These are phyloP conservation scores for Tausonia pullulans DNA, from an alignment of 1,284 basidiomycete genomes.

Conservation along the genomic window DNA sequence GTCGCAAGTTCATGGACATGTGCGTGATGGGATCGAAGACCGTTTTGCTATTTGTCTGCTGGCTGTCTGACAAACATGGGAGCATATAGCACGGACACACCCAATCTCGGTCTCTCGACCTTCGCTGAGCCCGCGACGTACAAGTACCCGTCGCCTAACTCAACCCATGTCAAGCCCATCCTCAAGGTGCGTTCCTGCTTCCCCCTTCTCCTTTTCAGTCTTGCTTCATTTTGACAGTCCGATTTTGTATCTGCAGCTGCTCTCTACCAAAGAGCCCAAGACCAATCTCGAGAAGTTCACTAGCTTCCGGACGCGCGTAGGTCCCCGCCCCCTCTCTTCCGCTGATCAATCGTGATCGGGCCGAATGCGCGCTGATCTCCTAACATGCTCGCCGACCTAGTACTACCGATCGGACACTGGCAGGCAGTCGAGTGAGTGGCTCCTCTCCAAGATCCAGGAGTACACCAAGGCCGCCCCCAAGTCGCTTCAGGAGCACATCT, in stretches of 20 bases:
- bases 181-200: slow-evolving; percentile 18
- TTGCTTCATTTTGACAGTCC: background rate
- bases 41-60: too few species aligned
- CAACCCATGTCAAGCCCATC: slow-evolving; percentile 26
- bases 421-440: slow-evolving; percentile 61
- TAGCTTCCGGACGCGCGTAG: slow-evolving; percentile 50
- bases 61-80: too few species aligned
- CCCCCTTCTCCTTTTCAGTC: too few species aligned
- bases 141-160: slow-evolving; percentile 19
- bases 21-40: slow-evolving; percentile 32
- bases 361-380: slow-evolving; percentile 28
- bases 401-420: slow-evolving; percentile 56
- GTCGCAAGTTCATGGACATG: slow-evolving; percentile 69
- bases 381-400: slow-evolving; percentile 24
- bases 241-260: slow-evolving; percentile 32
- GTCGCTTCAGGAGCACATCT: slow-evolving; percentile 40
- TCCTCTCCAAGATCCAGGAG: slow-evolving; percentile 60
- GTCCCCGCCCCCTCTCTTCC: too few species aligned
- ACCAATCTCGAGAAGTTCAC: slow-evolving; percentile 61
- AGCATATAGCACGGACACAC: slow-evolving; percentile 56
- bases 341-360: slow-evolving; percentile 38
- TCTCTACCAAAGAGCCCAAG: slow-evolving; percentile 52
- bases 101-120: slow-evolving; percentile 35
- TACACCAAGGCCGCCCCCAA: slow-evolving; percentile 41
- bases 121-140: background rate